Conservation (phyloP, 306 rosid species). For the Trifolium dubium region DNA sequence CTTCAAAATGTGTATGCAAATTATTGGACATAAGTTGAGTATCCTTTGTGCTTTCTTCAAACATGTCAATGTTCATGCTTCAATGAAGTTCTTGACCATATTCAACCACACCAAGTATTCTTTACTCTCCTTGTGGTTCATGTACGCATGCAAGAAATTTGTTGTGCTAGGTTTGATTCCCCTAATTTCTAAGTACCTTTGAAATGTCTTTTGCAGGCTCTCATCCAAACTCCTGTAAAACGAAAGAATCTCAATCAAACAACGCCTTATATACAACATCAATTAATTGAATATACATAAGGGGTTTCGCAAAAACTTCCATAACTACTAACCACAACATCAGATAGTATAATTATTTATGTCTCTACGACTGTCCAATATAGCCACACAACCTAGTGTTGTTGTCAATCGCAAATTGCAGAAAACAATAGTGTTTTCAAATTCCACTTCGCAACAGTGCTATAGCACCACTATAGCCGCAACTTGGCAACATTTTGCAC, state of each 20-base stretch:
- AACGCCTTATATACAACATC: too few relatives aligned
- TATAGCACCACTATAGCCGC: not conserved
- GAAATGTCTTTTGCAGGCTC: constrained; percentile 81
- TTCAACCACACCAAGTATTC: constrained; percentile 82
- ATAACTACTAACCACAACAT: not conserved
- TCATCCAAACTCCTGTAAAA: constrained; percentile 80
- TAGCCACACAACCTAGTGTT: too few relatives aligned
- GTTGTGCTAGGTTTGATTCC: constrained; percentile 89
- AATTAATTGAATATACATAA: not conserved
- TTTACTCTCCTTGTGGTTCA: constrained; percentile 89
- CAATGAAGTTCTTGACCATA: constrained; percentile 70
- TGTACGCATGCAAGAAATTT: constrained; percentile 89
- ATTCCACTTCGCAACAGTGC: not conserved
- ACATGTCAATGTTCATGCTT: constrained; percentile 48
- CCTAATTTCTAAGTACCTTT: constrained; percentile 82
- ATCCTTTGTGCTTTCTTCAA: constrained; percentile 20
- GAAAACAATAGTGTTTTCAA: too few relatives aligned
- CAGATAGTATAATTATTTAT: not conserved
- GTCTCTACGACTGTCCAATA: not conserved
- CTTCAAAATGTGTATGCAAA: constrained; percentile 8
- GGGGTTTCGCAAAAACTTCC: not conserved
- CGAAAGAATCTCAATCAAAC: constrained; percentile 22
- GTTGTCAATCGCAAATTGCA: too few relatives aligned
- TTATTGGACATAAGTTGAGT: not conserved
- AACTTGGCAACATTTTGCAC: not conserved